Conservation (phyloP, 768 basidiomycete species). For the Lactarius evosmus region DNA sequence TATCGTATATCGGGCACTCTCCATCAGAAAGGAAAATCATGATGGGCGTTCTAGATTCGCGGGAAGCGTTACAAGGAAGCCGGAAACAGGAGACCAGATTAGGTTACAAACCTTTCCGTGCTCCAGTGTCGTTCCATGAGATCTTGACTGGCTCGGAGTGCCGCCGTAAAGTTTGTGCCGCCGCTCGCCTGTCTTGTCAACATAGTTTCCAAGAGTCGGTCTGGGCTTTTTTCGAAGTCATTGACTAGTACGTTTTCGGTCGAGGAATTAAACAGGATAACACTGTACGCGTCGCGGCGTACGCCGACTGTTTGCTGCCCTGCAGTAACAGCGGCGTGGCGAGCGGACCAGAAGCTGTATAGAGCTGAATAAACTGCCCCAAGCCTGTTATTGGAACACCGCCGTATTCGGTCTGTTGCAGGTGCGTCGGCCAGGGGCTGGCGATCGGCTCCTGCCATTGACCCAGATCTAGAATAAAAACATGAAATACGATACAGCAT, state of each 20-base stretch:
- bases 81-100: background rate
- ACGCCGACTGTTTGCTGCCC: conserved; percentile 22
- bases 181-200: conserved; percentile 36
- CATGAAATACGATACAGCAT: background rate
- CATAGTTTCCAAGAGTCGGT: conserved; percentile 42
- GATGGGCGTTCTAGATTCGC: conserved; percentile 42
- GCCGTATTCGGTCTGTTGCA: conserved; percentile 37
- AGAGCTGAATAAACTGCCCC: conserved; percentile 58
- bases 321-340: conserved; percentile 35
- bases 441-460: conserved; percentile 45
- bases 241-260: conserved; percentile 37
- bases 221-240: conserved; percentile 45
- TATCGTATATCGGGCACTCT: conserved; percentile 38
- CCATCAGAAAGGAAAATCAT: too few species aligned
- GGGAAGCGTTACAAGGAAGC: background rate
- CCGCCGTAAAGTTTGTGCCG: conserved; percentile 45
- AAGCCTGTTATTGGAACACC: conserved; percentile 44
- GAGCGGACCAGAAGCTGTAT: too few species aligned
- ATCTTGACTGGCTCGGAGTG: conserved; percentile 38
- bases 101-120: conserved; percentile 41
- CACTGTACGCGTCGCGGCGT: conserved; percentile 54
- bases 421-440: conserved; percentile 45
- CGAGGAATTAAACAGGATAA: conserved; percentile 45
- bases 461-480: conserved; percentile 42
- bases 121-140: conserved; percentile 49